These are phyloP conservation scores for Loxodes magnus DNA, from an alignment of 73 alveolate genomes.

Conservation along the genomic window DNA sequence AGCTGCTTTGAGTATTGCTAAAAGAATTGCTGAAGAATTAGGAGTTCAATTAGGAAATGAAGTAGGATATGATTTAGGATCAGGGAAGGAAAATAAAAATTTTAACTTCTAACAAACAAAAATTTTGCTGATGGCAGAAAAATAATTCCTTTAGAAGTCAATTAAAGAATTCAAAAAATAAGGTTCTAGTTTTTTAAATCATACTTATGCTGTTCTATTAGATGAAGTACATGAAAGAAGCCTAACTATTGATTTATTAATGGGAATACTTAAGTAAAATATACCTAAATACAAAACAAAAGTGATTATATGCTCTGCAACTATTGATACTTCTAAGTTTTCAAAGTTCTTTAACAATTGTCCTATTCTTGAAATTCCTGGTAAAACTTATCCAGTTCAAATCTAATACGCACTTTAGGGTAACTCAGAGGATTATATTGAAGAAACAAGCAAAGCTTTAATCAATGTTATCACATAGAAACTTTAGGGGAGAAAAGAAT, in stretches of 20 bases:
- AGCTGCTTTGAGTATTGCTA: conserved; percentile 86
- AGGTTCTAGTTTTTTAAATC: too few species aligned
- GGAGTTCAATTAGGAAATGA: conserved; percentile 45
- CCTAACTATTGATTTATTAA: conserved; percentile 66
- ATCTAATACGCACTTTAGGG: conserved; percentile 92
- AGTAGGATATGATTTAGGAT: conserved; percentile 77
- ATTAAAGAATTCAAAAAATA: too few species aligned
- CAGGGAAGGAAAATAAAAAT: conserved; percentile 53
- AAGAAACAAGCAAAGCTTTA: conserved; percentile 94
- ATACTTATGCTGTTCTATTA: conserved; percentile 64
- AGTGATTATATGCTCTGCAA: conserved; percentile 97
- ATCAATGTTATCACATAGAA: conserved; percentile 79
- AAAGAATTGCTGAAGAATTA: conserved; percentile 82
- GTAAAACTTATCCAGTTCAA: conserved; percentile 93
- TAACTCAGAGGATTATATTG: conserved; percentile 94
- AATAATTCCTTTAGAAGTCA: conserved; percentile 67
- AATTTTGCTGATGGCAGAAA: conserved; percentile 70
- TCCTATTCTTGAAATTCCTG: conserved; percentile 98
- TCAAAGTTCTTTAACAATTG: conserved; percentile 93
- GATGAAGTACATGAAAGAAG: conserved; percentile 96
- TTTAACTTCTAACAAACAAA: not conserved
- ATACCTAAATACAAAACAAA: conserved; percentile 56
- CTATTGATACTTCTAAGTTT: conserved; percentile 88
- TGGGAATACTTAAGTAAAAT: conserved; percentile 56
- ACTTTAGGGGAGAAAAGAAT: conserved; percentile 85